Base-by-base conservation (phyloP, 371 early-diverging fungal genomes). In the Mucor saturninus region DNA sequence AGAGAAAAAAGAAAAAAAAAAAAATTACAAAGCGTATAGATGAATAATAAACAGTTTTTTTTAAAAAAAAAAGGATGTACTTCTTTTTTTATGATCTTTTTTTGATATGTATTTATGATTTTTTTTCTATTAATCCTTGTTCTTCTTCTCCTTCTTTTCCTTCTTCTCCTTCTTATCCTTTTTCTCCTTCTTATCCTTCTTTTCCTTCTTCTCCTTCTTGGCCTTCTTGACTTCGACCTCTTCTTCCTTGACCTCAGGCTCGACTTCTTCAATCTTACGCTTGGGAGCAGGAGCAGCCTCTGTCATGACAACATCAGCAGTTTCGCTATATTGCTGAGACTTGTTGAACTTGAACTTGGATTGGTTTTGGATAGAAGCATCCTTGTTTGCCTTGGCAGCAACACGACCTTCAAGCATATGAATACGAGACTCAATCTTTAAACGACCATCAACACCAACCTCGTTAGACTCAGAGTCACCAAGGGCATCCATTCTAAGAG, bases 401-500 rank as follows among this genome's bases (percentile, higher is more conserved):
- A 74, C 74, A 51, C 83, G 77, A 51, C 86, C 87, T 81, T 96
- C 97, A 35, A 98, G 86, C 80, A 91, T 87, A 46, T 93, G 81
- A 71, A 98, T 82, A 53, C 97, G 87, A 45, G 85, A 82, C 83
- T 97, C 98, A 32, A 96, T 77, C 85, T 91, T 90, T 61, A 87
- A 87, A 43, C 97, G 90, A 67, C 86, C 83, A 71, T 90, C 90
- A 61, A 92, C 83, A 69, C 97, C 98, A 45, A 96, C 65, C 61
- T 93, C 94, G 51, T 92, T 84, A 4, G 83, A 78, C 21, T 89
- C 91, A n/a, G 83, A 75, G 42, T 98, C 97, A 61, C 95, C 94
- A 40, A 97, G 86, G 31, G 96, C 96, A 83, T 99, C 99, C 39
- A 96, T 90, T 74, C 99, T 91, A 59, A 95, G 89, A 50, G 95